Evolutionary conservation across 371 early-diverging fungal genomes (phyloP).

Genomic region (Catenaria anguillulae): DNA sequence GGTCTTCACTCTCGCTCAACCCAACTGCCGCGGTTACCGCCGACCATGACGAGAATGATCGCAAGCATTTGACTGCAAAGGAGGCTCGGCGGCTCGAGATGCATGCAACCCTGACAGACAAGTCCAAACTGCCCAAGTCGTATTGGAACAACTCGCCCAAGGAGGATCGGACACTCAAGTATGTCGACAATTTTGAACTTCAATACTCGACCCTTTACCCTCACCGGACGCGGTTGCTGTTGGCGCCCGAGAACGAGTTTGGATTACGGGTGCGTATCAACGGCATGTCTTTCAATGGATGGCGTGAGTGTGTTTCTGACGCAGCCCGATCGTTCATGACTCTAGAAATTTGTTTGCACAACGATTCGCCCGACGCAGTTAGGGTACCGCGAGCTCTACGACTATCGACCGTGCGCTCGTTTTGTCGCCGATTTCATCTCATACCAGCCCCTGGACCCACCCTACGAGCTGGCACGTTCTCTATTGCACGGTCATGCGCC

Average conservation of each 20-base stretch:
- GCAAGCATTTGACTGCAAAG: neutral
- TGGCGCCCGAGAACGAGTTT: constrained; percentile 29
- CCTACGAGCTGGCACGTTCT: constrained; percentile 29
- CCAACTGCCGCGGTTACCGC: neutral
- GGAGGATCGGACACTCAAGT: constrained; percentile 23
- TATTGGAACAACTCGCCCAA: constrained; percentile 26
- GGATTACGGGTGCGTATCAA: constrained; percentile 18
- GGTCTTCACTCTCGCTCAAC: neutral
- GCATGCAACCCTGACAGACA: constrained; percentile 14
- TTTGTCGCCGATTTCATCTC: constrained; percentile 31
- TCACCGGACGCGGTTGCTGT: constrained; percentile 25
- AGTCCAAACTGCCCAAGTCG: constrained; percentile 14
- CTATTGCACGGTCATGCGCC: neutral
- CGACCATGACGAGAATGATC: constrained; percentile 4
- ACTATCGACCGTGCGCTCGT: constrained; percentile 27
- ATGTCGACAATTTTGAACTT: constrained; percentile 29
- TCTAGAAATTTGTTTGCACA: constrained; percentile 36
- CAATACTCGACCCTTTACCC: constrained; percentile 35
- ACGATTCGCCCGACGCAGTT: constrained; percentile 31
- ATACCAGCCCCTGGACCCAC: constrained; percentile 31
- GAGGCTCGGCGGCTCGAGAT: neutral
- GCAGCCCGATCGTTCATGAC: too few species aligned
- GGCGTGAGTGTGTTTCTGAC: too few species aligned
- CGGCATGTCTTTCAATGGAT: neutral
- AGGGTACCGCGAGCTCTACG: constrained; percentile 31